These are phyloP conservation scores for Pulveroboletus ravenelii DNA, from an alignment of 768 basidiomycete genomes.

Conservation along the genomic window DNA sequence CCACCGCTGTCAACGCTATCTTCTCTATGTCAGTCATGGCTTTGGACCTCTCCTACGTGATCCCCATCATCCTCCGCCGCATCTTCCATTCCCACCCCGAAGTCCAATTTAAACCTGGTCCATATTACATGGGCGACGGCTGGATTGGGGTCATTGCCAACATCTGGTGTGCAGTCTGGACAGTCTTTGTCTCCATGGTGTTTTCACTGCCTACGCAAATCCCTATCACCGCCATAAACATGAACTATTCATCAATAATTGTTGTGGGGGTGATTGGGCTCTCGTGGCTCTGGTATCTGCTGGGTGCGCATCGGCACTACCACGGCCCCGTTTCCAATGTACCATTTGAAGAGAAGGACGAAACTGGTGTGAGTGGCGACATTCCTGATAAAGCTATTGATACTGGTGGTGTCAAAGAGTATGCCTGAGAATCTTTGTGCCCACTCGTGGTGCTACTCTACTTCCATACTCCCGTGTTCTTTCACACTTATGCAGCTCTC, in stretches of 20 bases:
- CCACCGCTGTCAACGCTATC: constrained; percentile 50
- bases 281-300: constrained; percentile 48
- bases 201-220: constrained; percentile 47
- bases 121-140: constrained; percentile 56
- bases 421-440: neutral
- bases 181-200: constrained; percentile 41
- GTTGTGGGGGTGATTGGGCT: constrained; percentile 17
- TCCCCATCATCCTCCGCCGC: constrained; percentile 51
- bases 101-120: constrained; percentile 55
- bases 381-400: neutral
- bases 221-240: constrained; percentile 45
- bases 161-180: constrained; percentile 43
- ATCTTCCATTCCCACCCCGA: constrained; percentile 51
- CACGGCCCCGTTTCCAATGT: constrained; percentile 54
- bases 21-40: constrained; percentile 53
- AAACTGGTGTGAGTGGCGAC: neutral
- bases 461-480: too few species aligned
- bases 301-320: constrained; percentile 51
- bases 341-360: constrained; percentile 4
- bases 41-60: constrained; percentile 51
- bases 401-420: neutral
- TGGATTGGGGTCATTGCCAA: constrained; percentile 42
- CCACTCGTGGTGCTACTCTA: neutral
- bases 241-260: constrained; percentile 48
- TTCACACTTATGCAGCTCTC: neutral